These are phyloP conservation scores for Leccinum truebloodii DNA, from an alignment of 768 basidiomycete genomes.

Conservation along the genomic window DNA sequence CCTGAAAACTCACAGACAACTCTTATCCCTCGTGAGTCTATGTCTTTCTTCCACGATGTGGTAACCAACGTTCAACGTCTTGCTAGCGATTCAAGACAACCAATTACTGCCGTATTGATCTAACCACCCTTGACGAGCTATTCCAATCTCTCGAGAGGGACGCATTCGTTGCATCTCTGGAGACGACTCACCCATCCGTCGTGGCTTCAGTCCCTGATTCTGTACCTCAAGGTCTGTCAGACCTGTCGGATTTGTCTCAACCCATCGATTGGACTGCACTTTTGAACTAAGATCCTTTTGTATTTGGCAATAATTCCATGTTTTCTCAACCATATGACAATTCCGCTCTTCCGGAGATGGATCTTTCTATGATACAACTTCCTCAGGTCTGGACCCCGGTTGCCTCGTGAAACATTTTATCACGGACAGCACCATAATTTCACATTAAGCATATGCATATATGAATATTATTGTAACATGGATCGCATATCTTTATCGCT, in stretches of 20 bases:
- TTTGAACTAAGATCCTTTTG: neutral
- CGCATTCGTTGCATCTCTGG: neutral
- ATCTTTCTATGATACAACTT: conserved; percentile 12
- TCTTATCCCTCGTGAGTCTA: conserved; percentile 1
- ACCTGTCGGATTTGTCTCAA: neutral
- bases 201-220: neutral
- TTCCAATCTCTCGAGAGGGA: neutral
- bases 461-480: neutral
- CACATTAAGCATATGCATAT: neutral
- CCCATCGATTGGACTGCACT: conserved; percentile 17
- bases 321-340: neutral
- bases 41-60: neutral
- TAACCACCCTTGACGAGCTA: conserved; percentile 3
- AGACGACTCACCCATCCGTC: neutral
- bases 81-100: neutral
- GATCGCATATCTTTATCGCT: neutral
- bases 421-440: neutral
- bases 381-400: conserved; percentile 2
- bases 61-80: neutral
- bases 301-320: neutral
- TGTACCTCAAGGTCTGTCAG: neutral
- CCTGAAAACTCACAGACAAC: conserved; percentile 5
- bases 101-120: neutral
- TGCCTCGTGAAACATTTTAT: neutral
- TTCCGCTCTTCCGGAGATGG: conserved; percentile 4